Conservation (phyloP, 1,284 basidiomycete genomes). For the Rhodotorula sp. region DNA sequence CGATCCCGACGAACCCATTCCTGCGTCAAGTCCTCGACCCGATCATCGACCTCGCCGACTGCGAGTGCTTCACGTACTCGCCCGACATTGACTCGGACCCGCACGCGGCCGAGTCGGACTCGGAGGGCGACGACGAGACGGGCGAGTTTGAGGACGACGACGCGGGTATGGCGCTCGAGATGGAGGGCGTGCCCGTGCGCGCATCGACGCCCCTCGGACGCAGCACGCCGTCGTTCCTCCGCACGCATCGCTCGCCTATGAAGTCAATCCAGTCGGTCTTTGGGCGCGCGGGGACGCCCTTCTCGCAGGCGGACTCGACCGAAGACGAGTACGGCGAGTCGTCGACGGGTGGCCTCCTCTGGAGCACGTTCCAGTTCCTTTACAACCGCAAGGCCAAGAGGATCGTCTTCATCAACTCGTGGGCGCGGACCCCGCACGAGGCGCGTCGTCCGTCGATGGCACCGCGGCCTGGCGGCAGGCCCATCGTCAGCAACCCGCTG, state of each 20-base stretch:
- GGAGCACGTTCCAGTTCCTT: conserved; percentile 98
- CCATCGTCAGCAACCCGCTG: conserved; percentile 1
- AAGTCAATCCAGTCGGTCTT: conserved; percentile 38
- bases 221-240: conserved; percentile 2
- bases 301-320: neutral
- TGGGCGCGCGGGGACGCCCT: conserved; percentile 23
- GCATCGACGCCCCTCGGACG: conserved; percentile 13
- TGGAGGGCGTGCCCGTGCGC: conserved; percentile 11
- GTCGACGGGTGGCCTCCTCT: conserved; percentile 79
- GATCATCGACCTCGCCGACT: conserved; percentile 84
- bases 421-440: conserved; percentile 66
- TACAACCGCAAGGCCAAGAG: conserved; percentile 88
- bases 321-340: conserved; percentile 22
- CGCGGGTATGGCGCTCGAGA: conserved; percentile 14
- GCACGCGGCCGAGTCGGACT: conserved; percentile 63
- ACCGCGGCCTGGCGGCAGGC: neutral
- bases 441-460: conserved; percentile 6
- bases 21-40: conserved; percentile 86
- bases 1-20: conserved; percentile 68
- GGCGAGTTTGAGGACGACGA: conserved; percentile 41
- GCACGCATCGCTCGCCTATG: conserved; percentile 30
- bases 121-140: conserved; percentile 46
- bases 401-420: conserved; percentile 87
- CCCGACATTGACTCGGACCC: conserved; percentile 95
- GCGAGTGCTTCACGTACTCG: conserved; percentile 92